Evolutionary conservation across 2,329 filamentous ascomycete genomes (phyloP).

Genomic region (Alternaria angustiovoidea): DNA sequence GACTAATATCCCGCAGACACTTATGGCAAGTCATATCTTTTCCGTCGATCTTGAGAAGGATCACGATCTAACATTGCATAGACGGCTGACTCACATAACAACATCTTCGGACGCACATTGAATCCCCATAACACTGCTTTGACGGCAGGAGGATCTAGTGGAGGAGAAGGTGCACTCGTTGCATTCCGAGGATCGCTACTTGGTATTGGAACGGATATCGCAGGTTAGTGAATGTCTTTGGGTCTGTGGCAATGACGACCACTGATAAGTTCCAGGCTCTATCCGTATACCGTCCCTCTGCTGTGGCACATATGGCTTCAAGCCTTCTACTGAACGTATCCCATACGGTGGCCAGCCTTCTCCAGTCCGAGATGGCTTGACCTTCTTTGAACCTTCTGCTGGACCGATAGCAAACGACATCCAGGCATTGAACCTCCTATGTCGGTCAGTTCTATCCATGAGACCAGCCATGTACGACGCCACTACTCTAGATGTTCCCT

Average conservation of each 20-base stretch:
- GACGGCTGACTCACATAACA: slow-evolving; percentile 65
- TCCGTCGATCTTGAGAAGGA: slow-evolving; percentile 24
- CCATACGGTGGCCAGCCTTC: slow-evolving; percentile 46
- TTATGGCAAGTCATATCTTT: slow-evolving; percentile 62
- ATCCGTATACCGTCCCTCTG: slow-evolving; percentile 65
- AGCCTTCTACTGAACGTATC: slow-evolving; percentile 60
- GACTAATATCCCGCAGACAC: slow-evolving; percentile 71
- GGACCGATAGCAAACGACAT: slow-evolving; percentile 14
- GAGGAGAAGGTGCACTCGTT: slow-evolving; percentile 70
- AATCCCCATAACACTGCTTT: slow-evolving; percentile 67
- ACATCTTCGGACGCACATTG: slow-evolving; percentile 66
- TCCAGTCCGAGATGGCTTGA: not conserved
- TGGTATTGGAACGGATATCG: slow-evolving; percentile 70
- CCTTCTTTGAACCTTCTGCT: slow-evolving; percentile 7
- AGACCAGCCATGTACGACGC: slow-evolving; percentile 10
- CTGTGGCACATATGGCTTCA: slow-evolving; percentile 57
- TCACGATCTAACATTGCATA: slow-evolving; percentile 48
- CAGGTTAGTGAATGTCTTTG: not conserved
- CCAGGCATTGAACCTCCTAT: not conserved
- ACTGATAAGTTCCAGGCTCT: slow-evolving; percentile 24
- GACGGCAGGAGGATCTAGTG: slow-evolving; percentile 69
- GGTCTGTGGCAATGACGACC: not conserved
- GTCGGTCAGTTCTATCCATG: slow-evolving; percentile 5
- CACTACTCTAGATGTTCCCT: slow-evolving; percentile 9
- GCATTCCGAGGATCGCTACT: slow-evolving; percentile 64